A percentile compares a stretch with the other conserved stretches of the same genome.
Conservation (phyloP, 495 filamentous ascomycete species). For the Hyaloscypha finlandica region DNA sequence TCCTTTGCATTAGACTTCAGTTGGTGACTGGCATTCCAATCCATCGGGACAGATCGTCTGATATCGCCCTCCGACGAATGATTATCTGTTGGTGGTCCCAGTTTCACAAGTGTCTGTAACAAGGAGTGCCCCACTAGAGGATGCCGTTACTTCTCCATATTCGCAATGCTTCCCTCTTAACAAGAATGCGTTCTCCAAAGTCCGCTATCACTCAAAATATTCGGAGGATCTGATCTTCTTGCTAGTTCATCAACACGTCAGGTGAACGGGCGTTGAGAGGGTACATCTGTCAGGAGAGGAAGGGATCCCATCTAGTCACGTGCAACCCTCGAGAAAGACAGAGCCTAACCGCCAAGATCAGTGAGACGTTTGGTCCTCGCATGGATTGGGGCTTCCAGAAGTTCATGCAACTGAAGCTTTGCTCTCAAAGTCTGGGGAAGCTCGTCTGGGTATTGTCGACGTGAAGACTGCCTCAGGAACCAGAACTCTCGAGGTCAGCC, state of each 20-base stretch:
- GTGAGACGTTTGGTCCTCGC: background rate
- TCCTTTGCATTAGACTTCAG: background rate
- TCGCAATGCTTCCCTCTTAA: background rate
- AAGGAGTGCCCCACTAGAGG: background rate
- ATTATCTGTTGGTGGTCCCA: slow-evolving; percentile 5
- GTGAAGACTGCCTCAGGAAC: background rate
- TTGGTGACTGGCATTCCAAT: background rate
- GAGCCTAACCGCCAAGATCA: background rate
- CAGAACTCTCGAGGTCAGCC: background rate
- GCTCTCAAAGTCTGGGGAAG: background rate
- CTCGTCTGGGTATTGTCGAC: background rate
- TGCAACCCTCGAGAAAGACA: too few species aligned
- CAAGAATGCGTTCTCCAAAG: background rate
- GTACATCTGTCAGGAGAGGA: background rate
- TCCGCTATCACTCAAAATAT: slow-evolving; percentile 6
- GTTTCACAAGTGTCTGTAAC: slow-evolving; percentile 11
- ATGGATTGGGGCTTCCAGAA: background rate
- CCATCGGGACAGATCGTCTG: background rate
- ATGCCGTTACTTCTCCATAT: background rate
- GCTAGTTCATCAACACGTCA: slow-evolving; percentile 6
- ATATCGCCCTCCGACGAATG: background rate
- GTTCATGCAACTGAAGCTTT: background rate
- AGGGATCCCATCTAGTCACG: background rate
- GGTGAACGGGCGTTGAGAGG: background rate
- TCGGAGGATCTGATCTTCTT: slow-evolving; percentile 13